Percentiles rank a stretch among this genome's conserved stretches.
Conservation (phyloP, 2,329 filamentous ascomycete genomes). For the Fusarium sp. region DNA sequence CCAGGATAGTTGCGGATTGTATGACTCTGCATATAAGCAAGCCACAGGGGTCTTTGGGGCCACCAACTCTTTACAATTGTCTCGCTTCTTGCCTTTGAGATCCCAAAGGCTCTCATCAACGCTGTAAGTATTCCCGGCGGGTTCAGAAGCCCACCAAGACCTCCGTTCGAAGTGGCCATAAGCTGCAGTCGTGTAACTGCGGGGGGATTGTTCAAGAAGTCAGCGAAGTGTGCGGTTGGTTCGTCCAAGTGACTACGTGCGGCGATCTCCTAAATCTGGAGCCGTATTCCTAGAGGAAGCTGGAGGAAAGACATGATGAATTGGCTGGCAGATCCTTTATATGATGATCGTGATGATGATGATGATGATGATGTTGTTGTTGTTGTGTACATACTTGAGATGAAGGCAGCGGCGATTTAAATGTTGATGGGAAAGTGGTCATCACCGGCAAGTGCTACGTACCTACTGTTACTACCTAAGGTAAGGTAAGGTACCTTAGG, state of each 20-base stretch:
- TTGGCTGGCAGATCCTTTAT: not conserved
- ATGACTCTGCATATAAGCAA: not conserved
- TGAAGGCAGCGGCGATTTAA: not conserved
- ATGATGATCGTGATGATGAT: not conserved
- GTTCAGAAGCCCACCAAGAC: not conserved
- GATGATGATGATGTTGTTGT: not conserved
- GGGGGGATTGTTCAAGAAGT: accelerated
- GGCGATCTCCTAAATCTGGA: not conserved
- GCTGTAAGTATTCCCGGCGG: not conserved
- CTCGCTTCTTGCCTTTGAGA: accelerated
- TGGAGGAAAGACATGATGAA: not conserved
- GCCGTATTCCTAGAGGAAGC: not conserved
- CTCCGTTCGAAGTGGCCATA: not conserved
- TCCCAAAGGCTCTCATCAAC: not conserved
- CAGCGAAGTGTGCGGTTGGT: not conserved
- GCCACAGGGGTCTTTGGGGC: not conserved
- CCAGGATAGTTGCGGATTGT: not conserved
- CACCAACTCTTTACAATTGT: not conserved
- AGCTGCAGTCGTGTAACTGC: not conserved
- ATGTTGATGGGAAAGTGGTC: not conserved
- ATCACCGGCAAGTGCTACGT: not conserved
- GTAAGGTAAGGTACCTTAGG: too few species aligned
- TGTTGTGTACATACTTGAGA: not conserved
- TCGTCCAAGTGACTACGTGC: not conserved
- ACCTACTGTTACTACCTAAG: too few species aligned